A percentile compares a stretch with the other conserved stretches of the same genome.
Conservation (phyloP, 106 monocot genomes). For the Apostasia ramifera region DNA sequence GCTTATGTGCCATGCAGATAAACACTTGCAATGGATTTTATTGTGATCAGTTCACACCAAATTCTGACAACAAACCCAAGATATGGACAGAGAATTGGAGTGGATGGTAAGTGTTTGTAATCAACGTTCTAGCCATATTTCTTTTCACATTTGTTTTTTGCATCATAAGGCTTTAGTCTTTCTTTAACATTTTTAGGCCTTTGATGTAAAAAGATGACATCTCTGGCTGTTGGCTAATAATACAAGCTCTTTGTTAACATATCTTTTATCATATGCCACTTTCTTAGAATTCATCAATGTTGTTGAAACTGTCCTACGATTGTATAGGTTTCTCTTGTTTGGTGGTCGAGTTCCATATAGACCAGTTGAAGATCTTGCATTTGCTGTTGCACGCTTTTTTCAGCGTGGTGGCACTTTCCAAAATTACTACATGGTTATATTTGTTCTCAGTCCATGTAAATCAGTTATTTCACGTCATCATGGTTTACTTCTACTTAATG, state of each 20-base stretch:
- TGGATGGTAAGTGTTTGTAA: conserved; percentile 61
- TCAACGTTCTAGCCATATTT: too few relatives aligned
- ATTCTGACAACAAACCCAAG: conserved; percentile 80
- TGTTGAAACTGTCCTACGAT: too few relatives aligned
- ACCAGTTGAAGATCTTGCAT: conserved; percentile 91
- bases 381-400: conserved; percentile 91
- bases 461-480: too few relatives aligned
- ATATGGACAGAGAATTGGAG: conserved; percentile 98
- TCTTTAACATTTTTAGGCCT: too few relatives aligned
- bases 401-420: conserved; percentile 97
- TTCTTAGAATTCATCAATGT: too few relatives aligned
- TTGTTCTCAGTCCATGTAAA: not conserved
- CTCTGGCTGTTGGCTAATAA: too few relatives aligned
- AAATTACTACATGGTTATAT: conserved; percentile 94
- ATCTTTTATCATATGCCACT: too few relatives aligned
- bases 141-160: not conserved
- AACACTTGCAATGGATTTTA: conserved; percentile 99
- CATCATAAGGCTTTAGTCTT: not conserved
- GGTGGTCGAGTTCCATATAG: conserved; percentile 72
- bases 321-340: conserved; percentile 72
- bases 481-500: too few relatives aligned
- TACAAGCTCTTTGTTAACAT: too few relatives aligned
- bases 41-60: conserved; percentile 92
- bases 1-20: conserved; percentile 43
- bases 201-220: too few relatives aligned